Base-by-base conservation (phyloP, 1,284 basidiomycete species). In the Mixia osmundae region DNA sequence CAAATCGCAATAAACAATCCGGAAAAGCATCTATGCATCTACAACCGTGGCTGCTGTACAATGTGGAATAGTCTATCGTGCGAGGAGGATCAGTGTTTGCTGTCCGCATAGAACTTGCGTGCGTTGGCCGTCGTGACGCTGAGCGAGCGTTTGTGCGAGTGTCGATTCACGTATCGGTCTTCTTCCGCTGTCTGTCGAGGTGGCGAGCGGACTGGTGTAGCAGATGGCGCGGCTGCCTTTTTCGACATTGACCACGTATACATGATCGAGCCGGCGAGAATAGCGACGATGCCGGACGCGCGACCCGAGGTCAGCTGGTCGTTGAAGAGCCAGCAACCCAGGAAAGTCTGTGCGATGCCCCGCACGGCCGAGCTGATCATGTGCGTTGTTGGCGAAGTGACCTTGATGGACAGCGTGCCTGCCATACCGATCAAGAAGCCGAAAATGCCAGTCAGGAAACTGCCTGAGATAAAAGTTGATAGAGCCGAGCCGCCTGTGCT, bases 351-450 rank as follows among this genome's bases (percentile, higher is more conserved):
- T 0, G 77, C 69, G 19, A 83, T 79, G 14, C 77, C 77, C 37
- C 71, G 64, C 14, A 71, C 71, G 25, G 72, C 72, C 71, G 37
- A 24, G 18, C 76, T 79, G 22, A 83, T 63, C 80, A 85, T 85
- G 55, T 85, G 79, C 2, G 79, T 82, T 52, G 83, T 78, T 11
- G 79, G 79, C 2, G 78, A 83, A 3, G 80, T 85, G 41, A 85
- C 72, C 55, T 85, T 80, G 62, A 85, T 83, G 20, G 75, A 78
- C 30, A 85, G 64, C 38, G 79, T 58, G 43, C 76, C 76, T n/a
- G 80, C 79, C 40, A 85, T 69, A 58, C 74, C 76, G 69, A 85
- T 82, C 47, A 80, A 59, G 63, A 85, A 85, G 7, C 79, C 80
- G 41, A 85, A 59, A 12, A 65, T 58, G 25, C 78, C 79, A 0